phyloP scores from a whole-genome alignment of 305 asterid genomes.

The Caryopteris hybrid region DNA sequence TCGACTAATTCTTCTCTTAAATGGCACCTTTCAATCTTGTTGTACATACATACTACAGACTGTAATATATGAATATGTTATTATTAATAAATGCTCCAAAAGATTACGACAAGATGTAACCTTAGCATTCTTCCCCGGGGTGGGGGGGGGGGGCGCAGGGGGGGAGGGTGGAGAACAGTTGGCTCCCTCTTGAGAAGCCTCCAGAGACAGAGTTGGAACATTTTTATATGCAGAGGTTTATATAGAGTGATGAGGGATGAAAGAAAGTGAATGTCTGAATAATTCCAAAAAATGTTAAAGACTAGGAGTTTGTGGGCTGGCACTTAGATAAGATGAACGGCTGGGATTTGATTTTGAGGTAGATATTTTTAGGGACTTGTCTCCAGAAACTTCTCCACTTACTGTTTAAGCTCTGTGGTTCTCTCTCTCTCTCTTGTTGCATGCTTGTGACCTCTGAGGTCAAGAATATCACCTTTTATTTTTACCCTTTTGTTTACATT shows the following conservation, averaged over 20 bases:
- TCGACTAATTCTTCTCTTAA: no score
- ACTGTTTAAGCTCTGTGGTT: conserved; percentile 9
- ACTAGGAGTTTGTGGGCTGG: conserved; percentile 9
- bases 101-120: conserved; percentile 25
- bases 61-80: not conserved
- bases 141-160: no score
- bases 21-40: not conserved
- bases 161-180: conserved; percentile 3
- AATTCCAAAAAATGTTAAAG: not conserved
- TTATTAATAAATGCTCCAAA: conserved; percentile 16
- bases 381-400: conserved; percentile 50
- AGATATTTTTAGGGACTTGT: conserved; percentile 35
- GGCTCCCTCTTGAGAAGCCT: conserved; percentile 28
- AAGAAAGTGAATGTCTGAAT: not conserved
- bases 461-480: not conserved
- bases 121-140: conserved; percentile 18
- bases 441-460: not conserved
- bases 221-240: conserved; percentile 10
- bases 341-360: conserved; percentile 26
- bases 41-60: conserved; percentile 2
- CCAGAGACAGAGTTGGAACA: conserved; percentile 30
- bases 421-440: not conserved
- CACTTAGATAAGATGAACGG: conserved; percentile 26
- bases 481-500: no score
- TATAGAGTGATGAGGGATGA: not conserved